Evolutionary conservation across 495 filamentous ascomycete genomes (phyloP), one percentile per base, ranked within the genome.

Genomic region (Penicillium angulare): DNA sequence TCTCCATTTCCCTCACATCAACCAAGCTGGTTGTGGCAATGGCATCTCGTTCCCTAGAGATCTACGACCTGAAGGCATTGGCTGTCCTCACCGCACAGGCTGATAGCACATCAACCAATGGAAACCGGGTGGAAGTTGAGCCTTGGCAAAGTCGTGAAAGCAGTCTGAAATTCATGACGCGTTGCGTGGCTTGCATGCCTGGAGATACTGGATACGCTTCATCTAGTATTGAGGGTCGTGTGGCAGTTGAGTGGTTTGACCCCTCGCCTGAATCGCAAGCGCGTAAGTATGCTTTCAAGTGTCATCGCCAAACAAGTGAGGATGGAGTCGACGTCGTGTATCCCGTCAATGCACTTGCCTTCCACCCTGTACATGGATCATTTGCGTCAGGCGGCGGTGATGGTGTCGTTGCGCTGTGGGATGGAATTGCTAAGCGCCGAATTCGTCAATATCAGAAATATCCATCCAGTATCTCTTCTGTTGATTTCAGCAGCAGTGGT

Each of bases 181-280:
- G 93, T 42, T 87, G 87, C 35, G 87, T 97, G 1, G 83, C 89
- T n/a, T 96, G 92, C 69, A 98, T 97, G 93, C 92, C 93, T 7
- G 89, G 89, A 53, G 92, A 95, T 59, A 86, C 83, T 5, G 93
- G 93, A 0, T 98, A 96, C 67, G 90, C 92, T 5, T 89, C 84
- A 0, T 85, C 81, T 16, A 87, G 82, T 53, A 97, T 98, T 64
- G 93, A 98, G 62, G 93, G 93, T 12, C 82, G 93, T 55, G 88
- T 97, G 0, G 92, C 90, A 0, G 93, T 98, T 1, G 93, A 98
- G 63, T 97, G 92, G 88, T 97, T 97, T 72, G 93, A 97, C 62
- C 86, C 92, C 10, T 86, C 82, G 7, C 74, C 83, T 24, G 84
- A 88, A 60, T 90, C 88, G 3, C 90, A 97, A 67, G 86, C 86